Evolutionary conservation across 306 rosid species (phyloP), one percentile per base, ranked within the genome.

Genomic region (Cucurbita argyrosperma): DNA sequence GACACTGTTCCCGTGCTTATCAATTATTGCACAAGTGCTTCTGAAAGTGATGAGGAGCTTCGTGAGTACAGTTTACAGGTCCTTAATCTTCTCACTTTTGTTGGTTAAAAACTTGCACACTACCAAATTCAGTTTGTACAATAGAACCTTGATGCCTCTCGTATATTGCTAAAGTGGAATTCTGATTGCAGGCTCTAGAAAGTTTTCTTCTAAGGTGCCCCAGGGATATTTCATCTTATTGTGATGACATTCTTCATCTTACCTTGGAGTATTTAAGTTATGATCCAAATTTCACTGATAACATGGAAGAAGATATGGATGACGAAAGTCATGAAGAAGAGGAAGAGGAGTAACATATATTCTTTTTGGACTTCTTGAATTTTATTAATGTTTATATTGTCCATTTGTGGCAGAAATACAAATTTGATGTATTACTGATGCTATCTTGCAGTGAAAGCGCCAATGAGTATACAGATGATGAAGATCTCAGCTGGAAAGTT

Each of bases 1-100:
- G 98, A 92, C 66, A 88, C 96, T 21, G 96, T 92, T 81, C 98
- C 98, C 3, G 91, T 90, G 77, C 86, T 92, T 63, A 88, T 88
- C 43, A 81, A 85, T 84, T 88, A 90, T 77, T 92, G 98, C 80
- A 90, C 90, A 63, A 86, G 82, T 65, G 96, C 98, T 66, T 90
- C 98, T 47, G 96, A 92, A 80, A 92, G 90, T 84, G 98, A 92
- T 51, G 98, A 92, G 85, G 98, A 92, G 88, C 98, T 92, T 81
- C 91, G 96, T n/a, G 98, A 92, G 83, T 92, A 92, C 82, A 90
- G 96, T 79, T 86, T 92, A 83, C 98, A 92, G 99, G 99, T 94
- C 82, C 80, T 72, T 72, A 6, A 47, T 47, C 56, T n/a, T 70
- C 74, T 70, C 18, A 69, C 56, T 59, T 57, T 9, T 57, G 4